Percentiles rank a stretch among this genome's conserved stretches.
Conservation (phyloP, 768 basidiomycete species). For the Hortiboletus campestris region DNA sequence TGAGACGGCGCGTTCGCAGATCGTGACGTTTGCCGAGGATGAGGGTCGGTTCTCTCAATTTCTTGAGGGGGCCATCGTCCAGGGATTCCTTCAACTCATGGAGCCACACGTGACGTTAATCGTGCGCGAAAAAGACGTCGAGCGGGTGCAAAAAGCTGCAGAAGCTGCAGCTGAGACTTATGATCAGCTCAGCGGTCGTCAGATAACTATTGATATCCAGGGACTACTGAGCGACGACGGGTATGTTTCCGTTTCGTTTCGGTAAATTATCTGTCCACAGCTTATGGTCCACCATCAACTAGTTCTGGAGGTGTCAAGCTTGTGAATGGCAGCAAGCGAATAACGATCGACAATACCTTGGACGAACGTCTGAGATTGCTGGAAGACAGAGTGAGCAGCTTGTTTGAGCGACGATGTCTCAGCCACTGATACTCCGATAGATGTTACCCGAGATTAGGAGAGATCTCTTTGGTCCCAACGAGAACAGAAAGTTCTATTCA, state of each 20-base stretch:
- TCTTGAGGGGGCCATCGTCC: conserved; percentile 79
- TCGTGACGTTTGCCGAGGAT: conserved; percentile 62
- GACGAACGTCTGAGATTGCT: conserved; percentile 87
- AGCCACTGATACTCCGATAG: conserved; percentile 38
- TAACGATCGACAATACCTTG: conserved; percentile 91
- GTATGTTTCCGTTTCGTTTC: conserved; percentile 39
- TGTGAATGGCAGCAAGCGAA: conserved; percentile 66
- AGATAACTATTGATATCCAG: conserved; percentile 57
- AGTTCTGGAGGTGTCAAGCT: conserved; percentile 89
- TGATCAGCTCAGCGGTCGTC: conserved; percentile 73
- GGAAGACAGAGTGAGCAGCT: conserved; percentile 74
- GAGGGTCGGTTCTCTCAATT: conserved; percentile 75
- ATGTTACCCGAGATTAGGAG: conserved; percentile 95
- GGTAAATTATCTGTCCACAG: background rate
- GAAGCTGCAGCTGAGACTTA: conserved; percentile 64
- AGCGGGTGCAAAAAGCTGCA: conserved; percentile 59
- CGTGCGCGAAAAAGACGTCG: conserved; percentile 66
- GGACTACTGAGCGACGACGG: conserved; percentile 63
- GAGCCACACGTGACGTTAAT: conserved; percentile 69
- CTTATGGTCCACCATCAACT: background rate
- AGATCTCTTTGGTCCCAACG: conserved; percentile 86
- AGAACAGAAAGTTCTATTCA: conserved; percentile 90
- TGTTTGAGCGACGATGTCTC: background rate
- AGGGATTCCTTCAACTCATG: conserved; percentile 81
- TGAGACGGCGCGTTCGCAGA: conserved; percentile 59